Evolutionary conservation across 1,284 basidiomycete species (phyloP), one percentile per base, ranked within the genome.

Genomic region (Melanopsichium pennsylvanicum): DNA sequence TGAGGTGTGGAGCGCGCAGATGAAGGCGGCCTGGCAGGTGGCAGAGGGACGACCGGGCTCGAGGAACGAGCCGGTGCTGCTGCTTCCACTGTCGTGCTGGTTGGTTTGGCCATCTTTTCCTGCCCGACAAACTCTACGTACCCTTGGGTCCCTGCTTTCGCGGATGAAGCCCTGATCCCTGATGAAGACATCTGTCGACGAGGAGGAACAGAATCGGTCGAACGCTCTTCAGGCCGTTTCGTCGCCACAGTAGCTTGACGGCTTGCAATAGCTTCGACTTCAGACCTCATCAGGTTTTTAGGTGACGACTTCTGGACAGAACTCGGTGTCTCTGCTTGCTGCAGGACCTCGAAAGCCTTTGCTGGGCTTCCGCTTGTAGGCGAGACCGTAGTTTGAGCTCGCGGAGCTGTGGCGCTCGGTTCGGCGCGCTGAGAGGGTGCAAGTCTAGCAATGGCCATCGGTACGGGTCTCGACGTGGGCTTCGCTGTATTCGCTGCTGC

Each of bases 361-460:
- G 35, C 34, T 12, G 39, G 9, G 45, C 19, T 22, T 37, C 25
- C 16, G 21, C 12, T 26, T 13, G 26, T 8, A 11, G 29, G 22
- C 16, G 32, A n/a, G n/a, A n/a, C 8, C 4, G 54, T 31, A 12
- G 34, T n/a, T n/a, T 35, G 35, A 27, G 36, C 3, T 19, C 32
- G 29, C 1, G 29, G 1, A 13, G 48, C 9, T 23, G 42, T 23
- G 15, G 27, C 27, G 6, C 54, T 52, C 4, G 43, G 22, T 4
- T 27, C 11, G 6, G 37, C 23, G 23, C 48, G 48, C 13, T 64
- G 61, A 16, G 45, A 22, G 3, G 61, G 55, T 2, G 61, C 61
- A 16, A 64, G 55, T 25, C 63, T 46, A 8, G 57, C 52, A 15
- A 67, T 51, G 2, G 63, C 57, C 63, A 67, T 67, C 15, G 63